Evolutionary conservation across 345 rosid genomes (phyloP).

Genomic region (Zanthoxylum bungeanum): DNA sequence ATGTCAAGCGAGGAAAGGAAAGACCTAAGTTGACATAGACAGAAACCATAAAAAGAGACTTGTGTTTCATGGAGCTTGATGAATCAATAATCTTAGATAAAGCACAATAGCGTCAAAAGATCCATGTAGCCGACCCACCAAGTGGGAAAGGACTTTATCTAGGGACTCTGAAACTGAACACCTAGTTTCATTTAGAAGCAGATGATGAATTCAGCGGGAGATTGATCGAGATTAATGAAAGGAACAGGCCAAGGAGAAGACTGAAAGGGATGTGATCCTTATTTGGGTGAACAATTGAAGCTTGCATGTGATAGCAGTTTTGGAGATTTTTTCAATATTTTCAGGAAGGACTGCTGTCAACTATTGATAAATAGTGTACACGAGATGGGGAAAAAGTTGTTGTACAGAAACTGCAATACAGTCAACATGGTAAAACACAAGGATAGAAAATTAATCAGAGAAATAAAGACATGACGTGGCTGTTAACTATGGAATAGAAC

Average conservation of each 20-base stretch:
- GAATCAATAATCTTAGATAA: no score
- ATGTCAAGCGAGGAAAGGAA: no score
- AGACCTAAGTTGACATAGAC: no score
- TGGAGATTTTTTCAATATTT: neutral
- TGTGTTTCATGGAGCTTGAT: no score
- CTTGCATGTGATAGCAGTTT: neutral
- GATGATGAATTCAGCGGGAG: neutral
- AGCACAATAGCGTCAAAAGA: no score
- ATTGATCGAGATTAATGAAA: neutral
- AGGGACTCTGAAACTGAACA: neutral
- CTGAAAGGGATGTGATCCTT: neutral
- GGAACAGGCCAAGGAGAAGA: neutral
- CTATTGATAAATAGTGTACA: neutral
- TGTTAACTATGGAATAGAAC: conserved; percentile 1
- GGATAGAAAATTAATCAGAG: conserved; percentile 4
- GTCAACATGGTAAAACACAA: neutral
- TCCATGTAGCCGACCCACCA: no score
- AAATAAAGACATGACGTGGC: neutral
- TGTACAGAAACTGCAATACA: neutral
- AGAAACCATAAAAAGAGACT: neutral
- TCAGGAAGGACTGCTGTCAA: neutral
- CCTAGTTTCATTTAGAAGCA: neutral
- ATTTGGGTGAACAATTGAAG: neutral
- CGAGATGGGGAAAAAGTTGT: neutral
- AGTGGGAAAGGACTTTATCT: neutral